Conservation (phyloP, 164 flowering plant species). For the Litsea cubeba region DNA sequence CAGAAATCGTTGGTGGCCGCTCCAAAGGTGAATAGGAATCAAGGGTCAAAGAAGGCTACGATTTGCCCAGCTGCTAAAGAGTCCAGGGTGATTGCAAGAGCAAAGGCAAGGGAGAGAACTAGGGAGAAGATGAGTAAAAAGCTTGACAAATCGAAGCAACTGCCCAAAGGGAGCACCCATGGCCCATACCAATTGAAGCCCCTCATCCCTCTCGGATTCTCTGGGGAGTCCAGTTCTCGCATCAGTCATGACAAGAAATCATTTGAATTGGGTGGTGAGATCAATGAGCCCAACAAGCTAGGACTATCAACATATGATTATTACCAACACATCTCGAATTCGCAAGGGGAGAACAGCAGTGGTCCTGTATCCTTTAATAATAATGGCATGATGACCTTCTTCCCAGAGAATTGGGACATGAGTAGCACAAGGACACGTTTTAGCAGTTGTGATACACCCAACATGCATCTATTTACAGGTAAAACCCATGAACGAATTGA, state of each 20-base stretch:
- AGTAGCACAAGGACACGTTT: constrained; percentile 3
- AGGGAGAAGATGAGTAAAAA: constrained; percentile 25
- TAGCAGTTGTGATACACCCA: constrained; percentile 3
- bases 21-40: constrained; percentile 18
- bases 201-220: constrained; percentile 16
- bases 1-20: constrained; percentile 1
- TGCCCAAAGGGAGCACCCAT: background rate
- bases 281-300: constrained; percentile 19
- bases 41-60: constrained; percentile 14
- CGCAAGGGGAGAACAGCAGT: constrained; percentile 24
- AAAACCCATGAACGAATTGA: background rate
- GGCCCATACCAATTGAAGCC: constrained; percentile 10
- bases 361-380: background rate
- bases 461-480: constrained; percentile 8
- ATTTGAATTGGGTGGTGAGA: constrained; percentile 14
- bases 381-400: constrained; percentile 6
- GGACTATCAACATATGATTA: constrained; percentile 17
- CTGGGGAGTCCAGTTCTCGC: constrained; percentile 25
- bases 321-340: constrained; percentile 9
- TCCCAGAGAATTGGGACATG: constrained; percentile 12
- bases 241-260: constrained; percentile 18
- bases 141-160: constrained; percentile 9
- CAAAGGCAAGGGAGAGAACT: constrained; percentile 52
- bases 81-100: constrained; percentile 50
- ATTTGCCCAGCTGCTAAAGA: constrained; percentile 27